Percentiles rank a stretch among this genome's conserved stretches.
These are phyloP conservation scores for Phlyctochytrium arcticum DNA, from an alignment of 192 early-diverging fungal genomes.

Conservation along the genomic window DNA sequence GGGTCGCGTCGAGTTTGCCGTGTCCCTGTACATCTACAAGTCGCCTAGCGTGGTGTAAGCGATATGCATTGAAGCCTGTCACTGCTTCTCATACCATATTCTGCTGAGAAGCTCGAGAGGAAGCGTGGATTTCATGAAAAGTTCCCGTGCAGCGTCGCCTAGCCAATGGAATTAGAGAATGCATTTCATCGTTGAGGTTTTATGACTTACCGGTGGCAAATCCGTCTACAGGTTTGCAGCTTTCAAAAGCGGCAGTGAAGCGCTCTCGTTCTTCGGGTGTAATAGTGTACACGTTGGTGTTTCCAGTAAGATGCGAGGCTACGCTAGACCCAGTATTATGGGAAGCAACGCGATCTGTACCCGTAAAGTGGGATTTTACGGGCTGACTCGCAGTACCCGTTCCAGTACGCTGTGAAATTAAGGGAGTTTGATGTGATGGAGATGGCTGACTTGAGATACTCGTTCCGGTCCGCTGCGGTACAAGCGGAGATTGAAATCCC, in stretches of 20 bases:
- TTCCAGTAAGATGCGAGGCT: conserved; percentile 4
- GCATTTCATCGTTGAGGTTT: no score
- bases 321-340: conserved; percentile 5
- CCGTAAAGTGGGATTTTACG: no score
- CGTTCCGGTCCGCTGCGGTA: neutral
- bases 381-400: no score
- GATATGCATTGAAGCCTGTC: neutral
- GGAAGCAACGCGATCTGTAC: neutral
- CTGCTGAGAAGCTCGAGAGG: conserved; percentile 67
- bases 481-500: neutral
- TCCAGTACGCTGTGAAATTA: no score
- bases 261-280: conserved; percentile 52
- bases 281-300: neutral
- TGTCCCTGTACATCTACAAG: conserved; percentile 72
- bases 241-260: conserved; percentile 59
- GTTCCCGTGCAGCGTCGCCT: conserved; percentile 66
- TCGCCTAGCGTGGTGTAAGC: no score
- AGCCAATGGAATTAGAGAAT: no score
- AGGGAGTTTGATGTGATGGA: no score
- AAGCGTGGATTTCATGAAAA: conserved; percentile 81
- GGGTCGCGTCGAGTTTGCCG: conserved; percentile 69
- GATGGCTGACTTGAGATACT: neutral
- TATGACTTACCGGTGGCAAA: conserved; percentile 21
- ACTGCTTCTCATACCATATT: conserved; percentile 65
- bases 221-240: conserved; percentile 53